phyloP scores from a whole-genome alignment of 345 rosid genomes.

The Populus nigra region DNA sequence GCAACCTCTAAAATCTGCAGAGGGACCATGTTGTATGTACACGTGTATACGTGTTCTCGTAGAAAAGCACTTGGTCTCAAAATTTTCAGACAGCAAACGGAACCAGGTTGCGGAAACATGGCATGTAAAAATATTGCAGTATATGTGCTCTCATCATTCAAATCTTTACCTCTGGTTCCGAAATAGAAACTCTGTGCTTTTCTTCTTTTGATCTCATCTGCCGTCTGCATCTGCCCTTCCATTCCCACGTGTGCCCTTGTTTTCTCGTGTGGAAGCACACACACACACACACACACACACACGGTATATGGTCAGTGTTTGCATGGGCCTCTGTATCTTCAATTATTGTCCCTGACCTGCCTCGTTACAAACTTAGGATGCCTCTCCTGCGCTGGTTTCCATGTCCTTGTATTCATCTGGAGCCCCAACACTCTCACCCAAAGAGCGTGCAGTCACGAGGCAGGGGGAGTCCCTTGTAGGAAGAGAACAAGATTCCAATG shows the following conservation, averaged over 20 bases:
- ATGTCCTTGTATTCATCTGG: not conserved
- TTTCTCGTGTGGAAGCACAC: too few species aligned
- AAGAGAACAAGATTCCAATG: not conserved
- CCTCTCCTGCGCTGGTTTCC: not conserved
- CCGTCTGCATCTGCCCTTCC: not conserved
- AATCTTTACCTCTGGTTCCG: not conserved
- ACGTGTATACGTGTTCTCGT: not conserved
- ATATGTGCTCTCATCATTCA: conserved; percentile 21
- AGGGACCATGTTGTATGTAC: conserved; percentile 14
- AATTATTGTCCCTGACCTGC: conserved; percentile 18
- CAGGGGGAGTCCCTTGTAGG: not conserved
- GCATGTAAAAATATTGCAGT: not conserved
- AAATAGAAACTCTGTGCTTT: not conserved
- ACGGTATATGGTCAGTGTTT: not conserved
- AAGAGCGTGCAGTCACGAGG: not conserved
- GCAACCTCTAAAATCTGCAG: not conserved
- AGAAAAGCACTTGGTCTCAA: conserved; percentile 32
- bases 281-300: too few species aligned
- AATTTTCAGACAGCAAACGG: conserved; percentile 33
- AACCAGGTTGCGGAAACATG: not conserved
- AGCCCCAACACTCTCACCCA: not conserved
- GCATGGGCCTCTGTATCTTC: conserved; percentile 12
- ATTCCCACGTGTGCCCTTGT: conserved; percentile 25
- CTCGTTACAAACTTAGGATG: conserved; percentile 26
- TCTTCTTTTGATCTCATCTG: not conserved